These are phyloP conservation scores for Mimosa pudica DNA, from an alignment of 306 rosid species.

Conservation along the genomic window DNA sequence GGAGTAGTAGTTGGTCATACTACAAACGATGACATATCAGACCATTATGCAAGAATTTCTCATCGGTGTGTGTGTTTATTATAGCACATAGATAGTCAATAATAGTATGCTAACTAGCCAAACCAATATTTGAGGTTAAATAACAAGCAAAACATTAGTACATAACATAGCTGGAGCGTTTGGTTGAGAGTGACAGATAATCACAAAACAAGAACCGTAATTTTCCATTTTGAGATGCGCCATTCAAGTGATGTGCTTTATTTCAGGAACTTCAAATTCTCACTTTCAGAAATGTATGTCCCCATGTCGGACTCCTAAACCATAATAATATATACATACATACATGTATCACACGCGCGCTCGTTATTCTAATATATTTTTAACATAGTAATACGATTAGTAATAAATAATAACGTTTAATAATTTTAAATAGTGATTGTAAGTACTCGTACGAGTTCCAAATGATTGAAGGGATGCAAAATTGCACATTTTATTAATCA, in stretches of 20 bases:
- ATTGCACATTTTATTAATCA: background rate
- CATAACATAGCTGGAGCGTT: slow-evolving; percentile 37
- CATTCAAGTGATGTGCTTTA: slow-evolving; percentile 37
- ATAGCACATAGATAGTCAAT: no score
- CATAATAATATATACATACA: background rate
- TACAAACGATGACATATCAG: no score
- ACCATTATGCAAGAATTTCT: no score
- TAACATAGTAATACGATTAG: background rate
- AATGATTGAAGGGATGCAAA: slow-evolving; percentile 1
- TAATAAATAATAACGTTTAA: background rate
- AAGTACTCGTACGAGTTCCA: slow-evolving; percentile 7
- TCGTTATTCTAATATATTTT: background rate
- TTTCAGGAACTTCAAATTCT: slow-evolving; percentile 29
- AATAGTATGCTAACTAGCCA: no score
- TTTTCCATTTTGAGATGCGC: slow-evolving; percentile 8
- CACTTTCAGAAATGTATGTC: slow-evolving; percentile 27
- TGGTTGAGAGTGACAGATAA: slow-evolving; percentile 28
- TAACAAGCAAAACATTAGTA: slow-evolving; percentile 15
- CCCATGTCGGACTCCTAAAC: slow-evolving; percentile 42
- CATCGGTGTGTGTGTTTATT: no score
- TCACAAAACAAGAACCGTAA: slow-evolving; percentile 39
- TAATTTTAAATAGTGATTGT: background rate
- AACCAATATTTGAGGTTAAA: no score
- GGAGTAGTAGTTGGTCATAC: no score
- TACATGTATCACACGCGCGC: background rate